A percentile compares a stretch with the other conserved stretches of the same genome.
These are phyloP conservation scores for Trichoderma sp. DNA, from an alignment of 2,329 filamentous ascomycete genomes.

Conservation along the genomic window DNA sequence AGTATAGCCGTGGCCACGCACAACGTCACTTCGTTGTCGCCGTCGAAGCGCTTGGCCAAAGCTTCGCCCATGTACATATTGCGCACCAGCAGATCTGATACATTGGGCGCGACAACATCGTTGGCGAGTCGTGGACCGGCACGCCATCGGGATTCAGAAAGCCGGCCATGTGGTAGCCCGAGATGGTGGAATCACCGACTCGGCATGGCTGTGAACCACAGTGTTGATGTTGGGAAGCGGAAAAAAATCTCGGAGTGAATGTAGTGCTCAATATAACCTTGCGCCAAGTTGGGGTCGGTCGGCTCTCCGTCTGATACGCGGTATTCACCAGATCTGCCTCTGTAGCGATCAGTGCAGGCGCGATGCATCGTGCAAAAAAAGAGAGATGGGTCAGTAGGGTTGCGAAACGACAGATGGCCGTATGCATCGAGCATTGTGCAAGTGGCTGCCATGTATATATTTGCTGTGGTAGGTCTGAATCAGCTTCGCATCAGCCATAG, in stretches of 20 bases:
- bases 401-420: neutral
- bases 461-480: neutral
- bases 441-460: neutral
- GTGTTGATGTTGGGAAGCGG: neutral
- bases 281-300: neutral
- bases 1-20: neutral
- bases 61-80: neutral
- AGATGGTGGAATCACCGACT: neutral
- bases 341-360: neutral
- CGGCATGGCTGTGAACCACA: neutral
- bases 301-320: neutral
- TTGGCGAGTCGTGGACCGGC: neutral
- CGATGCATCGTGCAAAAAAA: neutral
- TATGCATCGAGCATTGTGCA: neutral
- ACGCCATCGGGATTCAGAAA: neutral
- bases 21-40: neutral
- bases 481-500: neutral
- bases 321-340: neutral
- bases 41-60: neutral
- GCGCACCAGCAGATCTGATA: neutral
- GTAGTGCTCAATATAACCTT: neutral
- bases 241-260: neutral
- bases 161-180: neutral
- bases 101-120: neutral
- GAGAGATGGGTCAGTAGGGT: neutral